A percentile compares a stretch with the other conserved stretches of the same genome.
These are phyloP conservation scores for Cordyceps cicadae DNA, from an alignment of 2,329 filamentous ascomycete species.

Conservation along the genomic window DNA sequence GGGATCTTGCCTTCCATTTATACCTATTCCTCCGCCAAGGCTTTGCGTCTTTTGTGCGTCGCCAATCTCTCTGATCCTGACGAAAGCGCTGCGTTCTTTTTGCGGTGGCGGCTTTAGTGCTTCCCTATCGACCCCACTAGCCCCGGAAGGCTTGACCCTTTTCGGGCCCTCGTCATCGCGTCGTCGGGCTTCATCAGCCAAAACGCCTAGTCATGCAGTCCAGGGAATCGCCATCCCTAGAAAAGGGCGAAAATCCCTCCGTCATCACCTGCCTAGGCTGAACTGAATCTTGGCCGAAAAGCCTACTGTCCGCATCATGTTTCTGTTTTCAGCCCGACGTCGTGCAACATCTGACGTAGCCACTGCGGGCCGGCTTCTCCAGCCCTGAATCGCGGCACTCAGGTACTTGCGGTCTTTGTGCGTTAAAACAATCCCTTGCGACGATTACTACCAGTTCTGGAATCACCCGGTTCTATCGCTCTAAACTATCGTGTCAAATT, in stretches of 20 bases:
- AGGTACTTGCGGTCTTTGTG: constrained; percentile 3
- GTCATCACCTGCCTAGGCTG: not conserved
- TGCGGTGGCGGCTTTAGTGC: constrained; percentile 1
- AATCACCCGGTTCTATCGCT: not conserved
- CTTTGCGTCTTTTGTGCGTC: constrained; percentile 10
- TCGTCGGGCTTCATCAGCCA: not conserved
- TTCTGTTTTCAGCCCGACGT: not conserved
- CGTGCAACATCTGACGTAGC: not conserved
- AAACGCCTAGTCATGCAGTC: too few relatives aligned
- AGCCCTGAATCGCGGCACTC: not conserved
- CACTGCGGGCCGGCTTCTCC: not conserved
- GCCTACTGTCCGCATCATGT: not conserved
- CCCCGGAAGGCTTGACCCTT: not conserved
- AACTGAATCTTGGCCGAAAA: not conserved
- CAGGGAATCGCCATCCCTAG: not conserved
- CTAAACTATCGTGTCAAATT: not conserved
- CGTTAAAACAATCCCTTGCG: not conserved
- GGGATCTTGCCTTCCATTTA: not conserved
- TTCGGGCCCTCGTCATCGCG: not conserved
- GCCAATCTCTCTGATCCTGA: not conserved
- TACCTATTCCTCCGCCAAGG: not conserved
- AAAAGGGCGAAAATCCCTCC: not conserved
- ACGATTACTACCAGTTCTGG: not conserved
- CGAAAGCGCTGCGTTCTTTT: constrained; percentile 9
- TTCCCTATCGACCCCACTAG: not conserved